These are phyloP conservation scores for Nitzschia sp. DNA, from an alignment of 108 stramenopile species.

Conservation along the genomic window DNA sequence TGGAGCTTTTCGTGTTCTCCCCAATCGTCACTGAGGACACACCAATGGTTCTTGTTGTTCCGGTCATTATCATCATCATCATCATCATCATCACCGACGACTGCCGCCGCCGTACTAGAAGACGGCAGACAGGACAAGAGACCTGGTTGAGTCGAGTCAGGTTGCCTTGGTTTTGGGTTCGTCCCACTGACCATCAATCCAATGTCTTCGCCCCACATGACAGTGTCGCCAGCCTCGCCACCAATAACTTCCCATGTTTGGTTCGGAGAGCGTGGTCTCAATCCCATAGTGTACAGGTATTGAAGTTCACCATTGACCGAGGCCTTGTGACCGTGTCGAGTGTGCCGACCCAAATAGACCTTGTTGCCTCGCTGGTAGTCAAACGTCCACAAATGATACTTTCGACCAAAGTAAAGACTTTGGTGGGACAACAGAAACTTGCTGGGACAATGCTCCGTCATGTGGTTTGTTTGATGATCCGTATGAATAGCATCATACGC, in stretches of 20 bases:
- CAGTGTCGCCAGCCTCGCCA: constrained; percentile 2
- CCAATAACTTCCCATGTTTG: constrained; percentile 22
- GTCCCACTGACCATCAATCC: constrained; percentile 7
- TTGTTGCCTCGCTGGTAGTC: constrained; percentile 9
- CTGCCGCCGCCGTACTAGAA: not conserved
- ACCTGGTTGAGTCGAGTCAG: constrained; percentile 6
- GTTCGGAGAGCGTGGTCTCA: constrained; percentile 19
- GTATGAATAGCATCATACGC: too few relatives aligned
- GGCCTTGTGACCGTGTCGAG: constrained; percentile 16
- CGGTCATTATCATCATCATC: not conserved
- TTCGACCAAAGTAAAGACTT: not conserved
- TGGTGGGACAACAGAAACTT: not conserved
- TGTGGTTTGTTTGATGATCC: too few relatives aligned
- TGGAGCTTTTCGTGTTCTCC: constrained; percentile 4
- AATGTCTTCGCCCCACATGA: constrained; percentile 25
- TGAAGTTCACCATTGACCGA: not conserved
- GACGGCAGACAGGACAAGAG: constrained; percentile 12
- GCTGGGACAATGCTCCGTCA: too few relatives aligned
- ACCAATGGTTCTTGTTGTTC: not conserved
- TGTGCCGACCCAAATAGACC: constrained; percentile 24
- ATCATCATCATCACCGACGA: not conserved
- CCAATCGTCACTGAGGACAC: not conserved
- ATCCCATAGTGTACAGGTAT: constrained; percentile 11
- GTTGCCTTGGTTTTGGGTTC: constrained; percentile 15
- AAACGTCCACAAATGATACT: constrained; percentile 23